Evolutionary conservation across 352 stramenopile species (phyloP), one percentile per base, ranked within the genome.

Genomic region (Vaucheria bursata): DNA sequence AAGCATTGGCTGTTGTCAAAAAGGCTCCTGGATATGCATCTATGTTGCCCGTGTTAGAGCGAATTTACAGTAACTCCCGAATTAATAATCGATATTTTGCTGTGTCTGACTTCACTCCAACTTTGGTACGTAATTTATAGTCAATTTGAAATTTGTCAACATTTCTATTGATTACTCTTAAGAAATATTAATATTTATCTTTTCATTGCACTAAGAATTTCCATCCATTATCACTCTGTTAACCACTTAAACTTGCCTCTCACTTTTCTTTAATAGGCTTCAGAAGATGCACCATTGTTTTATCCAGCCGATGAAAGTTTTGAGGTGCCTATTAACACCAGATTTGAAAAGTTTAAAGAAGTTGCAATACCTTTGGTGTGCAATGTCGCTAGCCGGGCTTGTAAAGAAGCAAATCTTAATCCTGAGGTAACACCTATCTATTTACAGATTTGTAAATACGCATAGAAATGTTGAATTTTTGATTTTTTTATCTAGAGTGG

Each of bases 1-100:
- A 82, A 66, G 75, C 72, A 5, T 45, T 79, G 29, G 53, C 67
- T 8, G 68, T 86, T n/a, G 82, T 80, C 0, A 12, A 67, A 32
- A 81, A 72, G 50, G 77, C 52, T 59, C 82, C 82, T 6, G 79
- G 78, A 1, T 75, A 77, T 7, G 67, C 71, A 1, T 79, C 77
- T 0, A 79, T 86, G 49, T 77, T 78, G 68, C 81, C 81, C 36
- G 79, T 85, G 0, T 49, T 86, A 25, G 83, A 85, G 72, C 74
- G 83, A 39, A 86, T 86, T 77, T 86, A 86, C 80, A 78, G 80
- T 18, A 86, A 86, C 73, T 77, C 77, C 1, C 70, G 76, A 32
- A 86, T 86, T 65, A 53, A 68, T n/a, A 82, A 73, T 73, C 83
- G 83, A 36, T 86, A 86, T 74, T 85, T 86, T 72, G 76, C 80